Evolutionary conservation across 2,329 filamentous ascomycete species (phyloP), one percentile per base, ranked within the genome.

Genomic region (Colletotrichum trifolii): DNA sequence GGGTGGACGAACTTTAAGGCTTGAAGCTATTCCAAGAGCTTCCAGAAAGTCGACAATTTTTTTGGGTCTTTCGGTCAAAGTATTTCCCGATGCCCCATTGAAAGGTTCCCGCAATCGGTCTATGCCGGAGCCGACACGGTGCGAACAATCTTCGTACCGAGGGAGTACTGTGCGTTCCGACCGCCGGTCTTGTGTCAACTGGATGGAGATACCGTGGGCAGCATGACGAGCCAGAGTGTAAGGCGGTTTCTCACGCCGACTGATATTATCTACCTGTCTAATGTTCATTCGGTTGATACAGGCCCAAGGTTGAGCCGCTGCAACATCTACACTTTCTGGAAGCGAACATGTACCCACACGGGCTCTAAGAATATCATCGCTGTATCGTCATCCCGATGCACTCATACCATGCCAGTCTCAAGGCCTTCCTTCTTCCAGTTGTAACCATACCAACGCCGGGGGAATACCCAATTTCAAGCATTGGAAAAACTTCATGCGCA

Each of bases 11-110:
- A 64, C 64, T 70, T 73, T 69, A 70, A 69, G 66, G 65, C 68
- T 66, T 75, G 75, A 75, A 74, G 70, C 74, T 76, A 69, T 72
- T 68, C 77, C 65, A 79, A 78, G 70, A 77, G 75, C 77, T 79
- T 79, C 77, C 75, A 79, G 75, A 78, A 77, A 70, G 70, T 66
- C 70, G 71, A 72, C 73, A 77, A 77, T 77, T 78, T 78, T 78
- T 78, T 73, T 69, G 67, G 65, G 48, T 34, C 61, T n/a, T 54
- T 64, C 67, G 67, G 67, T 43, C 49, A 48, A 59, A 58, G 15
- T 38, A 67, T 69, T 69, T 69, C 54, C 67, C 65, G 57, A 49
- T 43, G 60, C 48, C 64, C 67, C 55, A 65, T 58, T 8, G 10
- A 8, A 1, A 8, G 11, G n/a, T n/a, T n/a, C n/a, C n/a, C n/a